Conservation (phyloP, 1,139 yeast species). For the Nakaseomyces bracarensis region DNA sequence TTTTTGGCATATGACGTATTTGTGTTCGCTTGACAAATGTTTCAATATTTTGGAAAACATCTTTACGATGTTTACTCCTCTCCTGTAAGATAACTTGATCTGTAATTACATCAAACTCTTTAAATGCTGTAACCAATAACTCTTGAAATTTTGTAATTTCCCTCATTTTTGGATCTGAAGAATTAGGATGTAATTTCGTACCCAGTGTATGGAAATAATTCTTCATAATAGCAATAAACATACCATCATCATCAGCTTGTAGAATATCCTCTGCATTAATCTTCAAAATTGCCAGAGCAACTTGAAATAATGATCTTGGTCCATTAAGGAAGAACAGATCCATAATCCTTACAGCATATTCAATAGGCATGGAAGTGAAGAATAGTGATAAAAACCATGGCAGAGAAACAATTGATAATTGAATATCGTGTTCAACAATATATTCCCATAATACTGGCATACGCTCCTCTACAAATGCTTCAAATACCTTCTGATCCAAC, state of each 20-base stretch:
- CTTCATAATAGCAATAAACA: slow-evolving; percentile 76
- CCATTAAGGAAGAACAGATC: slow-evolving; percentile 92
- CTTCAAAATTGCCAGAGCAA: slow-evolving; percentile 79
- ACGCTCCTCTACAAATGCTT: slow-evolving; percentile 77
- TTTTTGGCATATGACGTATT: slow-evolving; percentile 71
- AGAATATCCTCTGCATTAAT: slow-evolving; percentile 79
- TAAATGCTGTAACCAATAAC: slow-evolving; percentile 81
- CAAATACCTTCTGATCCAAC: slow-evolving; percentile 88
- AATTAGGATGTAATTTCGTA: slow-evolving; percentile 69
- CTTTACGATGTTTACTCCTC: slow-evolving; percentile 63
- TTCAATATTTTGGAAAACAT: slow-evolving; percentile 78
- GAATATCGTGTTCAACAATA: slow-evolving; percentile 70
- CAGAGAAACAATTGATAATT: slow-evolving; percentile 84
- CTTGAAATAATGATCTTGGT: slow-evolving; percentile 81
- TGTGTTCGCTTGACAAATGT: slow-evolving; percentile 88
- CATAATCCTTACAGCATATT: slow-evolving; percentile 82
- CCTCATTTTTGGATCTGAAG: slow-evolving; percentile 55
- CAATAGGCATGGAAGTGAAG: slow-evolving; percentile 88
- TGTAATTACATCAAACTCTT: slow-evolving; percentile 74
- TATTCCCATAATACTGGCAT: slow-evolving; percentile 88
- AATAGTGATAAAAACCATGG: slow-evolving; percentile 95
- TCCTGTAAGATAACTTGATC: slow-evolving; percentile 65
- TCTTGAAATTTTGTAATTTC: slow-evolving; percentile 82
- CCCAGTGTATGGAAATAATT: slow-evolving; percentile 73
- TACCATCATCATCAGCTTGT: slow-evolving; percentile 83